A percentile compares a stretch with the other conserved stretches of the same genome.
Conservation (phyloP, 2,329 filamentous ascomycete species). For the Teratosphaeria gauchensis region DNA sequence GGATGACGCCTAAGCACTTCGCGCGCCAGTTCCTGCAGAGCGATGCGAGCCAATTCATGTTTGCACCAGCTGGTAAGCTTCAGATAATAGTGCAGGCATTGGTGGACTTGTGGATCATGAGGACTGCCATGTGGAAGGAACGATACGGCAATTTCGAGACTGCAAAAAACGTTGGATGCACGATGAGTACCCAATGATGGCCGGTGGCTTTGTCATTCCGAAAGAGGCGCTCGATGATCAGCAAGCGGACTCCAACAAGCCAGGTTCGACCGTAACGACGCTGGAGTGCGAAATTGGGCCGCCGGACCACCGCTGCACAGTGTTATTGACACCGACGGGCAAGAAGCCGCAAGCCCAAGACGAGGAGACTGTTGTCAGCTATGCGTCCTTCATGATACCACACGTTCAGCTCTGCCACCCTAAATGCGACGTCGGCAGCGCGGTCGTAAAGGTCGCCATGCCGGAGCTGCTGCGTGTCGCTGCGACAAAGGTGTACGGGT, state of each 20-base stretch:
- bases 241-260: neutral
- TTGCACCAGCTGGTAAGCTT: neutral
- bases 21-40: neutral
- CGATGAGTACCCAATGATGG: neutral
- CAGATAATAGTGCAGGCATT: neutral
- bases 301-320: neutral
- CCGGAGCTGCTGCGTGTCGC: neutral
- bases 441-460: neutral
- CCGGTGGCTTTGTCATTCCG: neutral
- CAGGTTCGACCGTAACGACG: neutral
- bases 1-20: neutral
- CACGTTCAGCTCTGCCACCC: neutral
- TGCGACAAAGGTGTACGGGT: neutral
- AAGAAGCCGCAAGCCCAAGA: neutral
- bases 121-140: neutral
- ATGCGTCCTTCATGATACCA: neutral
- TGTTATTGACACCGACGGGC: neutral
- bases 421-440: neutral
- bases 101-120: neutral
- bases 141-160: neutral
- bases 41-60: neutral
- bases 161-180: neutral
- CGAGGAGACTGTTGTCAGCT: neutral
- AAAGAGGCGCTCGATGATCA: neutral
- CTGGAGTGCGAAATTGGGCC: neutral